Evolutionary conservation across 345 rosid genomes (phyloP), one percentile per base, ranked within the genome.

Genomic region (Brassica juncea): DNA sequence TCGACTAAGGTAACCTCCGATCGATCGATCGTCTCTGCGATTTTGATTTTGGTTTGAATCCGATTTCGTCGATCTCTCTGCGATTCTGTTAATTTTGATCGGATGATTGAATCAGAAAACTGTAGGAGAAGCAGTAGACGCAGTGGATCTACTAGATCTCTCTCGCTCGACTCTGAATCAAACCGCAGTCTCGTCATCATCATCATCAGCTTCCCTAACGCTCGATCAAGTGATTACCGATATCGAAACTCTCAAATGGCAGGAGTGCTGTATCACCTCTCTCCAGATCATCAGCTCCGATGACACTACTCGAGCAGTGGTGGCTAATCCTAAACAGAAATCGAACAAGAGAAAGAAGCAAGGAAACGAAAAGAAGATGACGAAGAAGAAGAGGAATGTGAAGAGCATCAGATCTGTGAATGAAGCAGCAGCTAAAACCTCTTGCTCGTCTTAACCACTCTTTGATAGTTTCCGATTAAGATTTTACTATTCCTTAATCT

Each of bases 201-300:
- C 19, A 0, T 70, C 65, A 2, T 55, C 77, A 4, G 8, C 82
- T 49, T 27, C 68, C 1, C 12, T 70, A 42, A 70, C 72, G 39
- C 80, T 80, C 37, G 80, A 80, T 37, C 32, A 80, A 70, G 80
- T 80, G 3, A 80, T 64, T 44, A 44, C 23, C 44, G 83, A 80
- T 32, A 75, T 80, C 16, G 80, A 80, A 75, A 54, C 32, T 57
- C 76, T 80, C 39, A 80, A 80, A 64, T 80, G 83, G 80, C 83
- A 80, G 75, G 80, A 80, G 16, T 80, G 83, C 14, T 62, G 80
- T 9, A 8, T 80, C 7, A 80, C 83, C 19, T 80, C 79, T 0
- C 76, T 80, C 71, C 52, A 74, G 67, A 27, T 63, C 71, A 70
- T 80, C 76, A 74, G n/a, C n/a, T 62, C 83, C 32, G 68, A 63